Conservation (phyloP, 768 basidiomycete genomes). For the Candolleomyces efflorescens region DNA sequence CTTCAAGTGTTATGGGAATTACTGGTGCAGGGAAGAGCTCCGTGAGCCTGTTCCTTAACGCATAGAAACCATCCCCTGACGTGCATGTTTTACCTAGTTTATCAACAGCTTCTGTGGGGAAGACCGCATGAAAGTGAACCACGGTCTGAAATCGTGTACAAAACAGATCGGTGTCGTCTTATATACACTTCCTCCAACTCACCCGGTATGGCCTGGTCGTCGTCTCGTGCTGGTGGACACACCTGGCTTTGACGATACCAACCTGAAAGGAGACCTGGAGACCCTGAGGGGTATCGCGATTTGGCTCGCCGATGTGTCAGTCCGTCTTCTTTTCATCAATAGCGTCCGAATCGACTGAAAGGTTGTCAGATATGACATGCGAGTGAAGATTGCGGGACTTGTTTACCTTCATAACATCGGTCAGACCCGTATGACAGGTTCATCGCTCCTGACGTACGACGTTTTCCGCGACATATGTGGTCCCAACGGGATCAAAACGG, state of each 20-base stretch:
- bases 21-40: background rate
- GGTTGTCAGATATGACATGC: too few relatives aligned
- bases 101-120: background rate
- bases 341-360: too few relatives aligned
- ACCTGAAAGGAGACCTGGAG: too few relatives aligned
- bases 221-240: background rate
- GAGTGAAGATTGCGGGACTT: conserved; percentile 8
- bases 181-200: background rate
- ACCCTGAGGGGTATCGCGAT: too few relatives aligned
- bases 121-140: background rate
- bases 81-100: background rate
- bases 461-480: conserved; percentile 12
- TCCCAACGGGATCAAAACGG: conserved; percentile 1
- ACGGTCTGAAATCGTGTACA: background rate
- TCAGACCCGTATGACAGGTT: conserved; percentile 8
- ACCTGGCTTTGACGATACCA: background rate
- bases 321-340: too few relatives aligned
- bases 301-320: too few relatives aligned
- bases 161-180: background rate
- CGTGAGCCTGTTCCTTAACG: background rate
- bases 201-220: background rate
- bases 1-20: background rate
- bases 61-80: background rate
- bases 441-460: conserved; percentile 4
- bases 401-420: conserved; percentile 12